Evolutionary conservation across 140 eudicot genomes (phyloP).

Genomic region (Stevia rebaudiana): DNA sequence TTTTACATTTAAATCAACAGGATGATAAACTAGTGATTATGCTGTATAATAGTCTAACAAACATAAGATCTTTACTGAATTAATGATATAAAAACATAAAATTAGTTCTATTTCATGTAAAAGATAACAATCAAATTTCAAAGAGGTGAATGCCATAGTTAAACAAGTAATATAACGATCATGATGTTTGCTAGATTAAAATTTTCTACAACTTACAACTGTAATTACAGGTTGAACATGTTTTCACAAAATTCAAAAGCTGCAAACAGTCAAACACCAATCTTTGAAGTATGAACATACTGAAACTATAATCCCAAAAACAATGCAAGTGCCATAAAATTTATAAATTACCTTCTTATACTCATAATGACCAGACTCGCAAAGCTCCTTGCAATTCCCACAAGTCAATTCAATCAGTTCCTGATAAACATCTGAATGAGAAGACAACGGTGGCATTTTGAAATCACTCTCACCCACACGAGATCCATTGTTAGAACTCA

Average conservation of each 20-base stretch:
- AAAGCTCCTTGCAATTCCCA: conserved; percentile 58
- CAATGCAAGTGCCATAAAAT: neutral
- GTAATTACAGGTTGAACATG: neutral
- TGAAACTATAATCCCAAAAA: neutral
- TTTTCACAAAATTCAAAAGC: neutral
- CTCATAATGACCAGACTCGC: conserved; percentile 51
- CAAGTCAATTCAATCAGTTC: conserved; percentile 46
- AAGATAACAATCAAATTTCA: neutral
- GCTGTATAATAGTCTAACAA: neutral
- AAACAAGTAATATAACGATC: neutral
- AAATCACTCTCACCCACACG: conserved; percentile 33
- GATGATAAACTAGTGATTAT: neutral
- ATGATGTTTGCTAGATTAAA: too few species aligned
- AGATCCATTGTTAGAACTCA: conserved; percentile 22
- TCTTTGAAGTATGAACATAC: neutral
- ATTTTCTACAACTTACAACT: neutral
- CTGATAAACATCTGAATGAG: conserved; percentile 61
- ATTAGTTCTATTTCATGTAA: neutral
- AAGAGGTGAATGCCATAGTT: neutral
- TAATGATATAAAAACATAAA: neutral
- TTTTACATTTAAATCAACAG: neutral
- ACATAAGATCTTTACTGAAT: too few species aligned
- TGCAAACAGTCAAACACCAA: conserved; percentile 1
- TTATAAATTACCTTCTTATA: conserved; percentile 48
- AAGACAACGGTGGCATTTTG: conserved; percentile 64